Evolutionary conservation across 2,329 filamentous ascomycete genomes (phyloP), one percentile per base, ranked within the genome.

Genomic region (Fusarium oligoseptatum): DNA sequence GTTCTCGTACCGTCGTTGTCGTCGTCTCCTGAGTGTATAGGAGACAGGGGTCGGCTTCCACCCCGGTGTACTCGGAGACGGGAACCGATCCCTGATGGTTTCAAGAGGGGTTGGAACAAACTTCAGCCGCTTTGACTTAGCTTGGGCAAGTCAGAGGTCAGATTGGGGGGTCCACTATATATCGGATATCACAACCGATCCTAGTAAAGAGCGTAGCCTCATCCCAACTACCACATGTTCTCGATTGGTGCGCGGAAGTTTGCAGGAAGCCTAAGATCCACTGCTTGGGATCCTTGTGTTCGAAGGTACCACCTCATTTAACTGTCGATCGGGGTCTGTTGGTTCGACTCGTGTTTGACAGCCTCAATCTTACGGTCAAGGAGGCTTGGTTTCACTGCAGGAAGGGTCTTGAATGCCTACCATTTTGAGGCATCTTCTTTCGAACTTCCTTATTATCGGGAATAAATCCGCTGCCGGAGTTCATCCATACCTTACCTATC

Each of bases 171-270:
- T 55, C 60, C 45, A 55, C 60, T n/a, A n/a, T 7, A 37, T 22
- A 22, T 55, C 60, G 60, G 45, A 39, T 52, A 39, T 55, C 45
- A 20, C 11, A 63, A 52, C 45, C 60, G 60, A 63, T 63, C 60
- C 60, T 22, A 3, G 60, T 20, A 7, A 12, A 27, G 12, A 22
- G 7, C n/a, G 43, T 14, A 55, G 60, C 32, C 43, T 63, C 45
- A 52, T 55, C 45, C 22, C 6, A 39, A 63, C 45, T 52, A 29
- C 20, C 41, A 63, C 12, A 29, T 29, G n/a, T 37, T 55, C 45
- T 50, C 45, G 9, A 63, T 63, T 63, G 60, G 60, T 32, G 32
- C 45, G 45, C 60, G 60, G 60, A 63, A 39, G 15, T 29, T 20
- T 24, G 9, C 39, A 63, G n/a, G 27, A 48, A 39, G 43, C 60